Evolutionary conservation across 148 eudicot genomes (phyloP).

Genomic region (Oxyria digyna): DNA sequence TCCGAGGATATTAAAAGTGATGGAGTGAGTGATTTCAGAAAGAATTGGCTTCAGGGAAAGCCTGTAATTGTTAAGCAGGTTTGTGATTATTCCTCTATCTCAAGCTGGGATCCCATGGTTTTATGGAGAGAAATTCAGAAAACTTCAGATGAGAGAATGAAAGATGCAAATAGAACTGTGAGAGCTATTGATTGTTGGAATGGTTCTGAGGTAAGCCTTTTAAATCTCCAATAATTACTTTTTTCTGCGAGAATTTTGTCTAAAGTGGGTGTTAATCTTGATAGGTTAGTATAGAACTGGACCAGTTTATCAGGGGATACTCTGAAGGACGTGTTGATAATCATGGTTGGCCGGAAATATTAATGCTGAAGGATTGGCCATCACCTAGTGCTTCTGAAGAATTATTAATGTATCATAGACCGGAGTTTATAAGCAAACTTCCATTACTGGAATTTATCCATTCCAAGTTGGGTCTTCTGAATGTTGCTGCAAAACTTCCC

Average conservation of each 20-base stretch:
- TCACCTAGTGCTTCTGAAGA: slow-evolving; percentile 94
- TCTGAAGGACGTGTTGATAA: slow-evolving; percentile 63
- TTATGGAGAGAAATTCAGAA: slow-evolving; percentile 74
- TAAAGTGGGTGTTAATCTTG: slow-evolving; percentile 3
- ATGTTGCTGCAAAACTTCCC: slow-evolving; percentile 94
- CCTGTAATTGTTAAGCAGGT: slow-evolving; percentile 78
- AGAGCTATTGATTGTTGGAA: slow-evolving; percentile 78
- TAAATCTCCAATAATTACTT: not conserved
- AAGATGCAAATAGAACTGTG: slow-evolving; percentile 55
- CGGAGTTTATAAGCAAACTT: slow-evolving; percentile 77
- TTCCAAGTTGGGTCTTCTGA: slow-evolving; percentile 92
- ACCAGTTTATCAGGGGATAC: slow-evolving; percentile 77
- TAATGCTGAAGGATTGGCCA: slow-evolving; percentile 95
- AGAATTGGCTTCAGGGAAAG: slow-evolving; percentile 64
- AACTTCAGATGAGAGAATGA: slow-evolving; percentile 54
- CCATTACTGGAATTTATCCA: slow-evolving; percentile 91
- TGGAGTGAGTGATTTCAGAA: slow-evolving; percentile 62
- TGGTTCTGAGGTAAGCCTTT: slow-evolving; percentile 58
- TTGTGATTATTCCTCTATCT: slow-evolving; percentile 42
- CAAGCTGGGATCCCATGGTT: slow-evolving; percentile 77
- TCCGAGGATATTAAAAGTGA: slow-evolving; percentile 46
- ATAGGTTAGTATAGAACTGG: slow-evolving; percentile 73
- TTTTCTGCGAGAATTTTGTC: not conserved
- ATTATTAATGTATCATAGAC: slow-evolving; percentile 82
- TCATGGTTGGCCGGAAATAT: slow-evolving; percentile 58